phyloP scores from a whole-genome alignment of 1,139 yeast genomes.

The Kazachstania sp. region DNA sequence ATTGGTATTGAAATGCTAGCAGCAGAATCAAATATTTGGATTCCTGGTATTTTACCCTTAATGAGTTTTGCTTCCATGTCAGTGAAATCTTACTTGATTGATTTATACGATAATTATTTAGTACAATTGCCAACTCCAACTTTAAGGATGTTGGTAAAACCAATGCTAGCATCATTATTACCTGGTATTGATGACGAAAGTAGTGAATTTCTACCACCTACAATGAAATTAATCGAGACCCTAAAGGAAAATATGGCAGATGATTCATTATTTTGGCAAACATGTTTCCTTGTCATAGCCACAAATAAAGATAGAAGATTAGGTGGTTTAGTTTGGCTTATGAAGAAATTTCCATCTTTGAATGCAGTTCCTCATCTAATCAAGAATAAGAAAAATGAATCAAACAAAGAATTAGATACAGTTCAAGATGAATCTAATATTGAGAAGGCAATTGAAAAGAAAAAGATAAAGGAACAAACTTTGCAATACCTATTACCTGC shows the following conservation, averaged over 20 bases:
- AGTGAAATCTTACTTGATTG: slow-evolving; percentile 68
- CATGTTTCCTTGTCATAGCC: slow-evolving; percentile 64
- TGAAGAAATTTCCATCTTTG: slow-evolving; percentile 54
- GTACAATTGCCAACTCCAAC: slow-evolving; percentile 43
- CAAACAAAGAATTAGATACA: not conserved
- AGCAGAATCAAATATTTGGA: slow-evolving; percentile 56
- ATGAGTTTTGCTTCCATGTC: slow-evolving; percentile 82
- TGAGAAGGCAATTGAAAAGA: slow-evolving; percentile 8
- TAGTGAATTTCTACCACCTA: slow-evolving; percentile 65
- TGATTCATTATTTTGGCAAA: slow-evolving; percentile 80
- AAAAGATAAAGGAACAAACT: slow-evolving; percentile 7
- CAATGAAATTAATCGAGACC: slow-evolving; percentile 50
- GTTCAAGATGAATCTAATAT: not conserved
- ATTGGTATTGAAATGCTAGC: slow-evolving; percentile 47
- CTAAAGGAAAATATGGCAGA: slow-evolving; percentile 53
- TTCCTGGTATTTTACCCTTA: slow-evolving; percentile 81
- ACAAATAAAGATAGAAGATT: slow-evolving; percentile 69
- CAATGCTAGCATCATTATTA: slow-evolving; percentile 63
- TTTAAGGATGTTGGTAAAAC: slow-evolving; percentile 50
- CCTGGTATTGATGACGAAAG: slow-evolving; percentile 92
- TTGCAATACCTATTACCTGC: slow-evolving; percentile 37
- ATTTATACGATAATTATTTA: slow-evolving; percentile 48
- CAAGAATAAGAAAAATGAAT: slow-evolving; percentile 11
- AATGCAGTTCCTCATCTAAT: slow-evolving; percentile 29
- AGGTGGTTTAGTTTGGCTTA: slow-evolving; percentile 78